Percentiles rank a stretch among this genome's conserved stretches.
Evolutionary conservation across 1,284 basidiomycete genomes (phyloP).

Genomic region (Apiotrichum sp.): DNA sequence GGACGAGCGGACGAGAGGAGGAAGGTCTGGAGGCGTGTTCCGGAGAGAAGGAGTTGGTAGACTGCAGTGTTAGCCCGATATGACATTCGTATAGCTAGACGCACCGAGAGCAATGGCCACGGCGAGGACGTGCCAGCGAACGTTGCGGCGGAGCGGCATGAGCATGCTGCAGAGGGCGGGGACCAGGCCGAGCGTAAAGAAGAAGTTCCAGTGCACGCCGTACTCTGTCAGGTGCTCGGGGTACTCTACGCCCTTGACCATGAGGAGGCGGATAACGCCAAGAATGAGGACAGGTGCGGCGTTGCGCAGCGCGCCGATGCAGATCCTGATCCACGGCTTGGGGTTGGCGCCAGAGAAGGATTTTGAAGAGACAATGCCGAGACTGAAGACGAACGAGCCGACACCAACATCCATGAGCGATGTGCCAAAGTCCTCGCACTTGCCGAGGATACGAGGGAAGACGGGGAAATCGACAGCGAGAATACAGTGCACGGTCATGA

Average conservation of each 20-base stretch:
- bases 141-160: conserved; percentile 56
- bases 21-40: conserved; percentile 56
- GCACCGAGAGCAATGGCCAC: conserved; percentile 60
- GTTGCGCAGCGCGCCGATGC: conserved; percentile 50
- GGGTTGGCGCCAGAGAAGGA: conserved; percentile 7
- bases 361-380: conserved; percentile 77
- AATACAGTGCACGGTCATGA: conserved; percentile 85
- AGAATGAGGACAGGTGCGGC: conserved; percentile 64
- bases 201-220: conserved; percentile 98
- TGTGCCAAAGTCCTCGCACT: conserved; percentile 91
- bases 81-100: conserved; percentile 20
- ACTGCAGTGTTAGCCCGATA: conserved; percentile 46
- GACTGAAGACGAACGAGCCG: conserved; percentile 75
- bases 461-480: conserved; percentile 93
- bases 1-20: conserved; percentile 60
- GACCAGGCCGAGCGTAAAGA: conserved; percentile 80
- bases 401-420: conserved; percentile 98
- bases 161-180: conserved; percentile 68
- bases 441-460: conserved; percentile 81
- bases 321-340: background rate
- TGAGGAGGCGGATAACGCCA: conserved; percentile 68
- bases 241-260: conserved; percentile 91
- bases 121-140: conserved; percentile 62
- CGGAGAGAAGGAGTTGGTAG: conserved; percentile 62
- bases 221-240: conserved; percentile 97